Conservation (phyloP, 1,139 yeast species). For the Yamadazyma membranifaciens region DNA sequence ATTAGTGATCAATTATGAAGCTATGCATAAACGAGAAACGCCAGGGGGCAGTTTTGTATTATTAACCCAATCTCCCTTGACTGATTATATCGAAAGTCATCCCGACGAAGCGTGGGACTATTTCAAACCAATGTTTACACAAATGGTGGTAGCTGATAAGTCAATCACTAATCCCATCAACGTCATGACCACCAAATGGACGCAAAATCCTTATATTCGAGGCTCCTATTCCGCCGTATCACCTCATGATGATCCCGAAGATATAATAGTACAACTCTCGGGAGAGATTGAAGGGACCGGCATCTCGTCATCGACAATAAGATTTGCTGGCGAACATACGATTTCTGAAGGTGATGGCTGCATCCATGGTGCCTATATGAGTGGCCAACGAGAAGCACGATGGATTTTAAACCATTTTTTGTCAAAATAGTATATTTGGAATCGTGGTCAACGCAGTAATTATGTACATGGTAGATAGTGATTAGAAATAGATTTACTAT, state of each 20-base stretch:
- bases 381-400: conserved; percentile 70
- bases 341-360: conserved; percentile 78
- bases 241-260: conserved; percentile 68
- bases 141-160: conserved; percentile 18
- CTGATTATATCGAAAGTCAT: conserved; percentile 45
- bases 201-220: conserved; percentile 61
- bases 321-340: conserved; percentile 89
- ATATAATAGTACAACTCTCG: conserved; percentile 51
- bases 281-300: conserved; percentile 53
- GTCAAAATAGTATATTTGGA: too few species aligned
- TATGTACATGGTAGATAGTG: too few species aligned
- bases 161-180: conserved; percentile 47
- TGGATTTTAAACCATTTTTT: conserved; percentile 27
- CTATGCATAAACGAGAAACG: conserved; percentile 17
- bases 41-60: conserved; percentile 45
- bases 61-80: conserved; percentile 69
- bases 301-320: conserved; percentile 36
- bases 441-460: too few species aligned
- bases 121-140: conserved; percentile 34
- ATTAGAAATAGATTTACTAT: too few species aligned
- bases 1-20: conserved; percentile 30
- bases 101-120: conserved; percentile 41
- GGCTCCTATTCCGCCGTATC: conserved; percentile 75
- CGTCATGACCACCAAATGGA: conserved; percentile 64
- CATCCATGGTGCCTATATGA: conserved; percentile 74